phyloP scores from a whole-genome alignment of 768 basidiomycete genomes.

The Leccinum rimulosum region DNA sequence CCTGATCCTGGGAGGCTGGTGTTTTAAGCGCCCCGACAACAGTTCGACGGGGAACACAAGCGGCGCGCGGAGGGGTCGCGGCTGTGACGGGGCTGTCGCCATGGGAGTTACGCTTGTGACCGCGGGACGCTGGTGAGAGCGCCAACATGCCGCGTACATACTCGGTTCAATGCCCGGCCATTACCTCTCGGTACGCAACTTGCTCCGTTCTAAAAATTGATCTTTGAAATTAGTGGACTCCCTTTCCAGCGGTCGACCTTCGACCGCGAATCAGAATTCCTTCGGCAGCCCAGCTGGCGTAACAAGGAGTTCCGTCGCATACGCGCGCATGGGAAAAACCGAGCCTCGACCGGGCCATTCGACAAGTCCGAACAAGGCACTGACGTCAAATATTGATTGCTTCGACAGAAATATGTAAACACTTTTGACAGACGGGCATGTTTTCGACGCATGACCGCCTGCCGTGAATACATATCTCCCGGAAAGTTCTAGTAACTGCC shows the following conservation, averaged over 20 bases:
- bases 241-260: neutral
- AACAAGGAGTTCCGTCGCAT: neutral
- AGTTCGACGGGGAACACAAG: constrained; percentile 10
- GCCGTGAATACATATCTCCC: neutral
- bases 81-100: constrained; percentile 16
- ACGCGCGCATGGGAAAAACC: neutral
- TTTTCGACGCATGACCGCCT: neutral
- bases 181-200: neutral
- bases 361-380: neutral
- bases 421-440: neutral
- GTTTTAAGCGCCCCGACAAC: constrained; percentile 12
- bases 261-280: constrained; percentile 4
- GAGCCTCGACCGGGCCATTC: neutral
- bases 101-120: constrained; percentile 1
- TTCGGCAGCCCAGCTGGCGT: neutral
- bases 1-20: constrained; percentile 7
- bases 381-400: neutral
- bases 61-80: constrained; percentile 28
- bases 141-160: neutral
- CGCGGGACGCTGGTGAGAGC: neutral
- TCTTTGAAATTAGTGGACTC: neutral
- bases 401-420: neutral
- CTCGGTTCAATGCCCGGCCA: neutral
- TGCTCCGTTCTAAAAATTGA: neutral
- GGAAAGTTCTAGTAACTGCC: neutral